phyloP scores from a whole-genome alignment of 2,329 filamentous ascomycete species.

The Colletotrichum horii region DNA sequence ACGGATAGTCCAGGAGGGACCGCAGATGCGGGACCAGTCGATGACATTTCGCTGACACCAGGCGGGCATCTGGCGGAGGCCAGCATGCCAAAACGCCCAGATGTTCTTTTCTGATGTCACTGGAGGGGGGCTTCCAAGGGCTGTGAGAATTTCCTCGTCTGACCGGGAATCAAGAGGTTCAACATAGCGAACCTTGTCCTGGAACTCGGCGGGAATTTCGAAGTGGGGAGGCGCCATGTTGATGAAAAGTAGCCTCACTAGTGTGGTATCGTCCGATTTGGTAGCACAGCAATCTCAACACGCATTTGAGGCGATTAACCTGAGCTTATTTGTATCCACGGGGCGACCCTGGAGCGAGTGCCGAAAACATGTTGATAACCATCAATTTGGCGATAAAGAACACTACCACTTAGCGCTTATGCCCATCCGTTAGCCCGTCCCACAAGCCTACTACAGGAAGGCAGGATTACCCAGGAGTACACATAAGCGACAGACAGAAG shows the following conservation, averaged over 20 bases:
- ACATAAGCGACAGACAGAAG: background rate
- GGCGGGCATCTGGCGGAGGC: conserved; percentile 35
- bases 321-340: background rate
- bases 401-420: background rate
- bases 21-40: conserved; percentile 43
- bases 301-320: background rate
- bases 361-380: background rate
- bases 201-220: background rate
- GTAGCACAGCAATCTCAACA: background rate
- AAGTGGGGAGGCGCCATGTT: background rate
- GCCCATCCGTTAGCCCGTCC: background rate
- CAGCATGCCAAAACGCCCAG: conserved; percentile 50
- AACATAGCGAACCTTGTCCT: background rate
- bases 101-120: conserved; percentile 47
- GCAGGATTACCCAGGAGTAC: background rate
- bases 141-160: conserved; percentile 33
- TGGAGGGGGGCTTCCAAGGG: conserved; percentile 30
- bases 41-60: conserved; percentile 46
- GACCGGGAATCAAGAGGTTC: conserved; percentile 9
- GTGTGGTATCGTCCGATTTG: background rate
- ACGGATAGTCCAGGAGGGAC: conserved; percentile 43
- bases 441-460: background rate
- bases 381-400: background rate
- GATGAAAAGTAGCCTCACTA: background rate
- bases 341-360: background rate